A percentile compares a stretch with the other conserved stretches of the same genome.
phyloP scores from a whole-genome alignment of 2,329 filamentous ascomycete genomes.

The Biscogniauxia mediterranea region DNA sequence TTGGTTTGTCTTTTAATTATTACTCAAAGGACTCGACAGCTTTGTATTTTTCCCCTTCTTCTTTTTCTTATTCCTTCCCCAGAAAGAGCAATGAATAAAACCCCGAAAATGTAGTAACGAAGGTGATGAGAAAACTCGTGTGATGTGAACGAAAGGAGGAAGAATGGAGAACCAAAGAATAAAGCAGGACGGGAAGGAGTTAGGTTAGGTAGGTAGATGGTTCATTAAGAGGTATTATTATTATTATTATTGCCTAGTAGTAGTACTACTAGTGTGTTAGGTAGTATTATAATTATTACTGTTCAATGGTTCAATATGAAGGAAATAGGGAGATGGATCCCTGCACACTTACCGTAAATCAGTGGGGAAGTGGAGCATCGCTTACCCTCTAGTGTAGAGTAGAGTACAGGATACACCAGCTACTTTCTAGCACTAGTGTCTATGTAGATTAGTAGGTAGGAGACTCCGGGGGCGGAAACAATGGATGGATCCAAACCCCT shows the following conservation, averaged over 20 bases:
- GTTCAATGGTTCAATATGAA: neutral
- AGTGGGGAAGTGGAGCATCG: neutral
- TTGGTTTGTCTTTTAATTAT: too few species aligned
- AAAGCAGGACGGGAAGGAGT: neutral
- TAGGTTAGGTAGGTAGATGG: neutral
- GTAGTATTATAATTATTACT: neutral
- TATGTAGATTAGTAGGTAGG: too few species aligned
- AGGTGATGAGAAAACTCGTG: too few species aligned
- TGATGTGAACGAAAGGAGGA: too few species aligned
- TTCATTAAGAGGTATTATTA: neutral
- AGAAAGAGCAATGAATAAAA: too few species aligned
- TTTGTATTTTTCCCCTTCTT: too few species aligned
- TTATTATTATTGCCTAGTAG: neutral
- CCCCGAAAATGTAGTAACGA: too few species aligned
- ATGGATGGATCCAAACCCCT: too few species aligned
- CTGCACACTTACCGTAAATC: neutral
- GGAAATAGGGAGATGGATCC: neutral
- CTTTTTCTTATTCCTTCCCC: too few species aligned
- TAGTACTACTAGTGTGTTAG: neutral
- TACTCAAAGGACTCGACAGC: too few species aligned
- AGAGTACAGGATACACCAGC: too few species aligned
- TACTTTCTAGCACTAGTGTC: neutral
- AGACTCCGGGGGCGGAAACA: too few species aligned
- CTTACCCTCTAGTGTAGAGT: neutral
- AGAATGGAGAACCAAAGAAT: neutral